These are phyloP conservation scores for Carex arenaria DNA, from an alignment of 202 grass and related monocot species.

Conservation along the genomic window DNA sequence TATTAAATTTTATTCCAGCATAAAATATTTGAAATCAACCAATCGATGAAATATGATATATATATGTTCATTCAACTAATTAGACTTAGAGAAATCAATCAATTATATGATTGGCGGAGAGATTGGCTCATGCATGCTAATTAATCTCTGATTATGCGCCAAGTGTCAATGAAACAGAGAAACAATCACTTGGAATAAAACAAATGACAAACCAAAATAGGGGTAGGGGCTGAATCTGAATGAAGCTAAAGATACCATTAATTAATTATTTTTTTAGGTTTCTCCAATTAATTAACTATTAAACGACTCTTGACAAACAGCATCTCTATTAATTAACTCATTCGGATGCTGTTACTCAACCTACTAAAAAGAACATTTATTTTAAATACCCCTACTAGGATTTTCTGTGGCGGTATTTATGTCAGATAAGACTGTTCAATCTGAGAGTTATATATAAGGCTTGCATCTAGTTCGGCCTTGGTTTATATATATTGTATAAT, in stretches of 20 bases:
- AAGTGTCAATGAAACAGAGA: not conserved
- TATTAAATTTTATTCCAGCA: not conserved
- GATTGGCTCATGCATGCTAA: conserved; percentile 1
- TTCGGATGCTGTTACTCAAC: not conserved
- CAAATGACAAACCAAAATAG: not conserved
- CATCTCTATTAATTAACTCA: not conserved
- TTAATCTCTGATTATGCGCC: conserved; percentile 1
- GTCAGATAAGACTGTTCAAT: no score
- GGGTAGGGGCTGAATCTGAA: not conserved
- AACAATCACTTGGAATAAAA: not conserved
- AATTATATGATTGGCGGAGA: conserved; percentile 16
- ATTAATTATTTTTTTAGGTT: not conserved
- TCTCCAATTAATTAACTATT: not conserved
- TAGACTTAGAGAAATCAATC: not conserved
- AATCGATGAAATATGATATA: not conserved
- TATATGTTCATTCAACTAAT: not conserved
- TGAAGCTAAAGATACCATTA: not conserved
- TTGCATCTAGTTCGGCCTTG: no score
- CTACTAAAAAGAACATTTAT: not conserved
- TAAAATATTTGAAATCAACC: not conserved
- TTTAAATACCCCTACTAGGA: not conserved
- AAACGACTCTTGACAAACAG: not conserved
- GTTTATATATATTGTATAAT: no score
- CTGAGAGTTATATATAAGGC: no score
- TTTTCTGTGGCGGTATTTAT: not conserved